A percentile compares a stretch with the other conserved stretches of the same genome.
phyloP scores from a whole-genome alignment of 257 asterid species.

The Rhazya stricta region DNA sequence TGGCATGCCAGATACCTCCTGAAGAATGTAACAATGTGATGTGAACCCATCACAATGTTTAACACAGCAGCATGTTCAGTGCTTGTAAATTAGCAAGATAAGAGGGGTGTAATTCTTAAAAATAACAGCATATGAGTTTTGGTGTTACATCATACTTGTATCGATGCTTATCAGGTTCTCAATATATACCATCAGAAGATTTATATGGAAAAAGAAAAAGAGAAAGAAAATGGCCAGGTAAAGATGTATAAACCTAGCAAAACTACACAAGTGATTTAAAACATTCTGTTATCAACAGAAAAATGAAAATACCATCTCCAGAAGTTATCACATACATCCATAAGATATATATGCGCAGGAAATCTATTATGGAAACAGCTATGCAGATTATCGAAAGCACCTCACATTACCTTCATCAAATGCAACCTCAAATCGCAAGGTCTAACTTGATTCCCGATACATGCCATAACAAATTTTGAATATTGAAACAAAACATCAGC shows the following conservation, averaged over 20 bases:
- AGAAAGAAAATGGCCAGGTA: not conserved
- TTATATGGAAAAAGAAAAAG: not conserved
- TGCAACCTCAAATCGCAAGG: slow-evolving; percentile 95
- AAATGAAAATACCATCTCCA: not conserved
- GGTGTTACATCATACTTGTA: not conserved
- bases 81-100: not conserved
- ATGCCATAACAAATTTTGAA: slow-evolving; percentile 79
- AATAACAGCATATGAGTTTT: not conserved
- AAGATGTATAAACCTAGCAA: not conserved
- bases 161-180: not conserved
- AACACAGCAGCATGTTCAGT: no score
- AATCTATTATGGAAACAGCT: not conserved
- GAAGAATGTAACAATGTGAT: slow-evolving; percentile 18
- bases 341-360: not conserved
- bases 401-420: slow-evolving; percentile 76
- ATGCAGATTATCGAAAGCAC: not conserved
- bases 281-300: not conserved
- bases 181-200: not conserved
- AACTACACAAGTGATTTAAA: not conserved
- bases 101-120: not conserved
- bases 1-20: slow-evolving; percentile 85
- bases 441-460: slow-evolving; percentile 75
- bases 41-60: no score
- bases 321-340: not conserved
- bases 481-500: slow-evolving; percentile 83